These are phyloP conservation scores for Pleurotus salmoneostramineus DNA, from an alignment of 768 basidiomycete genomes.

Conservation along the genomic window DNA sequence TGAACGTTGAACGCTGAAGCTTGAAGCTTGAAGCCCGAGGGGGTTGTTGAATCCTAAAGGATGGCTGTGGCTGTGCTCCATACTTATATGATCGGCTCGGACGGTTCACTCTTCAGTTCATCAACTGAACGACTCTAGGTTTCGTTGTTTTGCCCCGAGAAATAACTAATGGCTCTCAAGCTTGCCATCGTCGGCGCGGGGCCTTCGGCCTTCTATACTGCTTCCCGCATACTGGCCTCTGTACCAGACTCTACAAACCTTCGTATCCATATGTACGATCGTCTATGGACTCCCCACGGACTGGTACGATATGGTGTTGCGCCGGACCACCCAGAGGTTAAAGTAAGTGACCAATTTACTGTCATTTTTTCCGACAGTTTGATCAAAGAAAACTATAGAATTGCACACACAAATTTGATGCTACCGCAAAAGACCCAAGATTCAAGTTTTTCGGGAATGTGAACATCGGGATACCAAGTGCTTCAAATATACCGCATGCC, in stretches of 20 bases:
- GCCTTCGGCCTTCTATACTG: constrained; percentile 95
- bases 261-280: constrained; percentile 85
- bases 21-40: no score
- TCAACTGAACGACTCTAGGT: no score
- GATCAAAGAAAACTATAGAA: constrained; percentile 49
- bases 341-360: constrained; percentile 42
- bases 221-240: constrained; percentile 72
- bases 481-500: constrained; percentile 43
- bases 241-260: constrained; percentile 21
- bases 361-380: neutral
- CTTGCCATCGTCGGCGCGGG: constrained; percentile 92
- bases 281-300: constrained; percentile 92
- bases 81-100: neutral
- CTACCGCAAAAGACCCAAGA: constrained; percentile 71
- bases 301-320: constrained; percentile 95
- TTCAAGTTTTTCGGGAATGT: constrained; percentile 93
- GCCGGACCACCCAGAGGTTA: constrained; percentile 98
- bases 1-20: neutral
- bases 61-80: neutral
- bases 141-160: no score
- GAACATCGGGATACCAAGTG: constrained; percentile 38
- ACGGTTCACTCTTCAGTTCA: no score
- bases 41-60: no score
- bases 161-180: constrained; percentile 37
- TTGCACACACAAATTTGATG: constrained; percentile 93